Base-by-base conservation (phyloP, 1,139 yeast genomes). In the Diutina rugosa region DNA sequence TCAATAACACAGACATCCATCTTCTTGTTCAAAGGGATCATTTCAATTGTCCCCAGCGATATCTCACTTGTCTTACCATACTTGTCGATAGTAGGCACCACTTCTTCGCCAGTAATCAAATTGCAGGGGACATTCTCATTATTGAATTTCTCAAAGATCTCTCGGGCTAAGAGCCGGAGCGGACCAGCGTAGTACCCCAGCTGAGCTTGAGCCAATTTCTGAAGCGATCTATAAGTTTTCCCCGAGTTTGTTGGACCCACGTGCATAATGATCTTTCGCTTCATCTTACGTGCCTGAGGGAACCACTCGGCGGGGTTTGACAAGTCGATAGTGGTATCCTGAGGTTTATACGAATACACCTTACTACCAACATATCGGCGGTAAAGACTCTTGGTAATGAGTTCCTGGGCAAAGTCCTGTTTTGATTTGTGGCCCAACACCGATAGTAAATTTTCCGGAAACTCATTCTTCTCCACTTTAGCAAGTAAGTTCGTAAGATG, bases 231-330 rank as follows among this genome's bases (percentile, higher is more conserved):
- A 65, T 88, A 87, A 0, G 99, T 93, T 65, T 93, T 93, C n/a
- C 99, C 99, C 62, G 95, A 85, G 67, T 93, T 93, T 0, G 99
- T 93, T 0, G 99, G 99, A 0, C 99, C 99, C 21, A 93, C 90
- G 67, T 93, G 99, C 82, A 95, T 80, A 26, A 85, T 78, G 53
- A 93, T 78, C 58, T 86, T 85, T 49, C 99, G 75, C 61, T 82
- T 84, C 74, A 90, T 76, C 60, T 84, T 81, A 52, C 99, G 75
- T 0, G 99, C 96, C 55, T 78, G 82, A 0, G 99, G 97, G 64
- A 78, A 93, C 95, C 96, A 88, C 66, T 85, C 90, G 1, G 86
- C 85, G 0, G 97, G 96, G 61, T 84, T 80, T 2, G 82, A 74
- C 28, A 85, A 32, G 53, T 30, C 35, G 18, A 49, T 16, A 8